Evolutionary conservation across 345 rosid species (phyloP).

Genomic region (Lumnitzera littorea): DNA sequence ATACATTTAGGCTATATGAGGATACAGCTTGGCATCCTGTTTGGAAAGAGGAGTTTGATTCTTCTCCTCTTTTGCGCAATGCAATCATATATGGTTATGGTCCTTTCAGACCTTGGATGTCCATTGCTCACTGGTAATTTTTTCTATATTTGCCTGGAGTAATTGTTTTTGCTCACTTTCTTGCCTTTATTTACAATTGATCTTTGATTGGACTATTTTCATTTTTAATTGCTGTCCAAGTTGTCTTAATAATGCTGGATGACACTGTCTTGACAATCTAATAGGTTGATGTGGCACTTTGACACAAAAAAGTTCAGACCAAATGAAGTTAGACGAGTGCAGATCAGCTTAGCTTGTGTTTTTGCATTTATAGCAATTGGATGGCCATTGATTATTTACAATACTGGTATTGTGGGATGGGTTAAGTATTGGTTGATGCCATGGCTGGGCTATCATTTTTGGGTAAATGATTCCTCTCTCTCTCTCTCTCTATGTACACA

Average conservation of each 20-base stretch:
- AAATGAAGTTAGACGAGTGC: slow-evolving; percentile 73
- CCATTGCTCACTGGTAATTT: slow-evolving; percentile 81
- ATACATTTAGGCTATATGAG: slow-evolving; percentile 52
- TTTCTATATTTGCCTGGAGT: neutral
- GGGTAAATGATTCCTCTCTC: slow-evolving; percentile 40
- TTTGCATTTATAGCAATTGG: slow-evolving; percentile 91
- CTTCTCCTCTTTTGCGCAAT: slow-evolving; percentile 52
- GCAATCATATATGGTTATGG: slow-evolving; percentile 79
- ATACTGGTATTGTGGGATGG: slow-evolving; percentile 85
- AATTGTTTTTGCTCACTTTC: neutral
- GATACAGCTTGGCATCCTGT: slow-evolving; percentile 99
- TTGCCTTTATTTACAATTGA: neutral
- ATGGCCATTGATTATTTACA: slow-evolving; percentile 82
- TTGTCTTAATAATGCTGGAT: neutral
- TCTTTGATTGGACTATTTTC: neutral
- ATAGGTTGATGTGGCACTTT: slow-evolving; percentile 83
- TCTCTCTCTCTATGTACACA: neutral
- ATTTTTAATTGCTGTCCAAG: neutral
- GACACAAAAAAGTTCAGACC: slow-evolving; percentile 78
- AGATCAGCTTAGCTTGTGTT: slow-evolving; percentile 91
- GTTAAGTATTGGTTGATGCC: slow-evolving; percentile 94
- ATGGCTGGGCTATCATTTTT: slow-evolving; percentile 91
- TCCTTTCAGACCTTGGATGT: slow-evolving; percentile 94
- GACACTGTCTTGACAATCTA: neutral
- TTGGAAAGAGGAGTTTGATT: slow-evolving; percentile 59